Evolutionary conservation across 2,329 filamentous ascomycete genomes (phyloP).

Genomic region (Fusarium mexicanum): DNA sequence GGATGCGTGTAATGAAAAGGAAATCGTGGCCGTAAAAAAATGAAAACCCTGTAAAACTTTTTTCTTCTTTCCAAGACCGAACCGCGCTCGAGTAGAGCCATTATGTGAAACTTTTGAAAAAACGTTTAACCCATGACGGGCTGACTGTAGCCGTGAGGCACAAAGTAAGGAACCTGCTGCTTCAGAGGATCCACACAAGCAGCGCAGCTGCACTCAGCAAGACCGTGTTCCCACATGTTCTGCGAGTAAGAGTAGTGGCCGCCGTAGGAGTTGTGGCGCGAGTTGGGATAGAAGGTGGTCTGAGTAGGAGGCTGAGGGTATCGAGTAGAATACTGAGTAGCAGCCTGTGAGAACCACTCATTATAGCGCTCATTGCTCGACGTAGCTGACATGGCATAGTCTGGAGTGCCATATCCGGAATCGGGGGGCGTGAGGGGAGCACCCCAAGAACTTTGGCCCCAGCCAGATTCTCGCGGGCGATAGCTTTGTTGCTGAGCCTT

Average conservation of each 20-base stretch:
- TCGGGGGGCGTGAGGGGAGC: constrained; percentile 68
- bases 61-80: constrained; percentile 42
- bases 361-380: constrained; percentile 65
- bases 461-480: constrained; percentile 56
- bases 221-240: constrained; percentile 61
- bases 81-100: constrained; percentile 26
- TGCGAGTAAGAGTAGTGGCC: constrained; percentile 58
- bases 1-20: constrained; percentile 43
- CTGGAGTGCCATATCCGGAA: constrained; percentile 69
- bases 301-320: constrained; percentile 56
- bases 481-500: constrained; percentile 56
- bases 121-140: constrained; percentile 61
- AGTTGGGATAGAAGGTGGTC: constrained; percentile 51
- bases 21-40: constrained; percentile 48
- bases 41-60: constrained; percentile 39
- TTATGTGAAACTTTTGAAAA: constrained; percentile 32
- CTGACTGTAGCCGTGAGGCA: constrained; percentile 61
- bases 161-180: constrained; percentile 60
- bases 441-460: constrained; percentile 57
- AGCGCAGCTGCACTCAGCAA: constrained; percentile 61
- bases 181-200: constrained; percentile 59
- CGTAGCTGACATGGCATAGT: constrained; percentile 65
- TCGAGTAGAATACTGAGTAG: constrained; percentile 55
- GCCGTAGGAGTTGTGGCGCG: constrained; percentile 54
- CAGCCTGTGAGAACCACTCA: constrained; percentile 64